phyloP scores from a whole-genome alignment of 768 basidiomycete genomes.

The Termitomyces heimii region DNA sequence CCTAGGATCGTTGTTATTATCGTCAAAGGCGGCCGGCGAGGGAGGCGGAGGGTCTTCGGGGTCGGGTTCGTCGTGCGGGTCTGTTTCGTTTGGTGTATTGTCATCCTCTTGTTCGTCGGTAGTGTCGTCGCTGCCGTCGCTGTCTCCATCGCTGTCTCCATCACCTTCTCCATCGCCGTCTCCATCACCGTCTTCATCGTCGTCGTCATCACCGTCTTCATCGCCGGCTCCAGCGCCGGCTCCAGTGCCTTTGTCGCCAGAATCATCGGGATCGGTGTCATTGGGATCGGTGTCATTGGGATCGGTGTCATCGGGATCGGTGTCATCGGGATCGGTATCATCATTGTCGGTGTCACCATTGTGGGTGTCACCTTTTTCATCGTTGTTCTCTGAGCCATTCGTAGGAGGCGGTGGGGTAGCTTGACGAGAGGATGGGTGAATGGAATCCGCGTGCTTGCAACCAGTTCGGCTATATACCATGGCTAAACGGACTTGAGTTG shows the following conservation, averaged over 20 bases:
- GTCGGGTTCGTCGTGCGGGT: background rate
- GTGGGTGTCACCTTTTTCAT: too few species aligned
- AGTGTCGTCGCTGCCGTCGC: background rate
- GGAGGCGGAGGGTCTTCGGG: constrained; percentile 1
- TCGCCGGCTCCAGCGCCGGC: too few species aligned
- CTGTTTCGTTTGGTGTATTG: background rate
- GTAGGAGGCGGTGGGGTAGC: background rate
- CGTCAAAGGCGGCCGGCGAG: background rate
- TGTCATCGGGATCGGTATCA: background rate
- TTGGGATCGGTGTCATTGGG: background rate
- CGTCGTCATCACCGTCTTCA: background rate
- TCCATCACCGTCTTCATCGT: background rate
- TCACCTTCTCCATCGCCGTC: background rate
- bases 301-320: too few species aligned
- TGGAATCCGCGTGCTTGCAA: background rate
- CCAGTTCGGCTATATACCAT: background rate
- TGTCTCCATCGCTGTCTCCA: too few species aligned
- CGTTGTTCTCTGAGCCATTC: too few species aligned
- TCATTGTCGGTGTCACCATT: too few species aligned
- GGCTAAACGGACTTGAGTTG: background rate
- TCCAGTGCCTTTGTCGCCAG: background rate
- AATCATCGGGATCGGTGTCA: background rate
- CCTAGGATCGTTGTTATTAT: background rate
- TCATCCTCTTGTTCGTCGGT: background rate
- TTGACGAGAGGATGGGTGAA: background rate